phyloP scores from a whole-genome alignment of 345 rosid species.

The Ricinus communis region DNA sequence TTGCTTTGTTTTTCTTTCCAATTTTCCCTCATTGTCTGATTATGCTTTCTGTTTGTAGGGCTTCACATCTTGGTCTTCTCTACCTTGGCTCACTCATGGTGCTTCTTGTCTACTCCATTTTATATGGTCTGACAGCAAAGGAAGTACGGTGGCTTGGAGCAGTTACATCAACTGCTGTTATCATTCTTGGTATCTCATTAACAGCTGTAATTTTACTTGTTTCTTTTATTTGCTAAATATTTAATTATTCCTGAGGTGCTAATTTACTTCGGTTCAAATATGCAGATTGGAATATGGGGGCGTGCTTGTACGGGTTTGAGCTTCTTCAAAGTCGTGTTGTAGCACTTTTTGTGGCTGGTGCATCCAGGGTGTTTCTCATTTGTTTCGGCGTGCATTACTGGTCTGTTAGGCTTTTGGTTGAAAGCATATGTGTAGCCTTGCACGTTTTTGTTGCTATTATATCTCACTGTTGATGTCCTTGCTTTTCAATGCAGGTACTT shows the following conservation, averaged over 20 bases:
- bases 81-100: slow-evolving; percentile 83
- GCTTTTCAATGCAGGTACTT: slow-evolving; percentile 67
- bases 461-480: slow-evolving; percentile 17
- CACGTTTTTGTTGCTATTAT: slow-evolving; percentile 17
- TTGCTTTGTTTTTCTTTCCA: slow-evolving; percentile 4
- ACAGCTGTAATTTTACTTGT: slow-evolving; percentile 7
- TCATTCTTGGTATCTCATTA: slow-evolving; percentile 72
- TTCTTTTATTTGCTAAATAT: slow-evolving; percentile 10
- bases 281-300: slow-evolving; percentile 98
- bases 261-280: slow-evolving; percentile 21
- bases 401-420: slow-evolving; percentile 50
- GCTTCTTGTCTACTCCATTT: slow-evolving; percentile 84
- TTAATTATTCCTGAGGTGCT: slow-evolving; percentile 6
- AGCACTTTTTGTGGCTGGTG: slow-evolving; percentile 92
- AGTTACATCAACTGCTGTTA: slow-evolving; percentile 89
- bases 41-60: slow-evolving; percentile 52
- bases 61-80: slow-evolving; percentile 90
- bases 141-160: slow-evolving; percentile 98
- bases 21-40: slow-evolving; percentile 9
- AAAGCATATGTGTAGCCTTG: slow-evolving; percentile 6
- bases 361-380: slow-evolving; percentile 87
- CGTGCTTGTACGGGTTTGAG: slow-evolving; percentile 93
- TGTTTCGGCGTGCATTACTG: slow-evolving; percentile 99
- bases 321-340: slow-evolving; percentile 84
- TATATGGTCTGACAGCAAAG: slow-evolving; percentile 91